These are phyloP conservation scores for Globisporangium echinulatum DNA, from an alignment of 352 stramenopile species.

Conservation along the genomic window DNA sequence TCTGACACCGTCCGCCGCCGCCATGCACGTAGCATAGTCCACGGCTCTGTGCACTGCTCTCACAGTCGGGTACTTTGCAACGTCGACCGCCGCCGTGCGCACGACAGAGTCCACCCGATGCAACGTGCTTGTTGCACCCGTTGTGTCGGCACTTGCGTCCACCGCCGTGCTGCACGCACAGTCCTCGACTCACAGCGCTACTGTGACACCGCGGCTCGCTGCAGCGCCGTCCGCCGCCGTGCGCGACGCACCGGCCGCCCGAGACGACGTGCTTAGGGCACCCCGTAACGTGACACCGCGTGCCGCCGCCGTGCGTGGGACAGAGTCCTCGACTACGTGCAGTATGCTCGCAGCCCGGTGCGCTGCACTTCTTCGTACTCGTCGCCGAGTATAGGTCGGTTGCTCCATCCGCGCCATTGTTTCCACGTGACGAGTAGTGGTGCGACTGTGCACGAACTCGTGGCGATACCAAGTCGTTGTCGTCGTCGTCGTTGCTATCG, in stretches of 20 bases:
- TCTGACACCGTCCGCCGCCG: conserved; percentile 72
- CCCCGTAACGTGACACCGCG: conserved; percentile 33
- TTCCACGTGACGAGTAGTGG: background rate
- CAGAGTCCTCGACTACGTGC: conserved; percentile 57
- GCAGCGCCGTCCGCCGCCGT: conserved; percentile 57
- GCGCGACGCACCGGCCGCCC: conserved; percentile 51
- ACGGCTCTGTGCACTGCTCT: conserved; percentile 76
- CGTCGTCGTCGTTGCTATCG: conserved; percentile 1
- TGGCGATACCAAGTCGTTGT: background rate
- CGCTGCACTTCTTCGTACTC: conserved; percentile 16
- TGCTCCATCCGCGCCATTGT: background rate
- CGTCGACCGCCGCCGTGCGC: conserved; percentile 68
- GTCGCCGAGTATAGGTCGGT: too few relatives aligned
- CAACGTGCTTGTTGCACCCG: conserved; percentile 73
- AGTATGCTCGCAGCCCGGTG: conserved; percentile 26
- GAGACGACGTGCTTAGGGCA: conserved; percentile 71
- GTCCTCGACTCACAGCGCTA: conserved; percentile 45
- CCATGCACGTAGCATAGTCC: conserved; percentile 82
- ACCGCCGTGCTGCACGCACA: conserved; percentile 65
- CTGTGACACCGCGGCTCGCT: conserved; percentile 29
- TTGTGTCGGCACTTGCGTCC: conserved; percentile 63
- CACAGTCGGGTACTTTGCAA: conserved; percentile 72
- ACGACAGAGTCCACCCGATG: conserved; percentile 73
- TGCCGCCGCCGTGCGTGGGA: conserved; percentile 49
- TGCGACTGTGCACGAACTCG: background rate